Percentiles rank a stretch among this genome's conserved stretches.
phyloP scores from a whole-genome alignment of 345 rosid genomes.

The Excoecaria agallocha region DNA sequence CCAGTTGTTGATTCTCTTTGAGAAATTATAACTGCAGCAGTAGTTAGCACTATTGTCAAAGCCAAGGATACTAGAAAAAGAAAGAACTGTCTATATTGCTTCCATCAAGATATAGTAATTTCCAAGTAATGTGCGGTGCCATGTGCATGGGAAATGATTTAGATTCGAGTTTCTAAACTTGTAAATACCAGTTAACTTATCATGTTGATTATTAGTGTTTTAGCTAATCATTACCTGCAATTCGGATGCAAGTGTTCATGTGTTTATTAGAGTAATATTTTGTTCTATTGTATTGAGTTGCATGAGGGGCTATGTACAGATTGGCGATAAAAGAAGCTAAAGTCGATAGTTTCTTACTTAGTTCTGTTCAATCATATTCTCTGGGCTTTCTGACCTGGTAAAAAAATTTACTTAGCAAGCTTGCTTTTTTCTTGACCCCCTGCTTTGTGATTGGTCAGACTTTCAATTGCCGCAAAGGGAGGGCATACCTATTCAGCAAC shows the following conservation, averaged over 20 bases:
- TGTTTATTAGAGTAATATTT: neutral
- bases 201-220: neutral
- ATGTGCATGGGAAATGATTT: neutral
- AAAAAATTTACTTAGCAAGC: neutral
- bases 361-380: neutral
- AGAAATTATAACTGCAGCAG: neutral
- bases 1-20: neutral
- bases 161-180: neutral
- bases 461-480: conserved; percentile 41
- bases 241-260: neutral
- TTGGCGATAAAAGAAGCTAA: neutral
- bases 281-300: neutral
- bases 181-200: neutral
- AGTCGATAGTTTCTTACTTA: neutral
- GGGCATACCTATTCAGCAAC: conserved; percentile 44
- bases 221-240: neutral
- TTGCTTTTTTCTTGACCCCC: conserved; percentile 1
- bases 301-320: neutral
- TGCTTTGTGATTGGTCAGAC: conserved; percentile 29
- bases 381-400: neutral
- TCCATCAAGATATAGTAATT: neutral
- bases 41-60: conserved; percentile 12
- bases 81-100: neutral
- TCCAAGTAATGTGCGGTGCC: neutral
- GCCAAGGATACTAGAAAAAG: neutral